Conservation (phyloP, 2,329 filamentous ascomycete species). For the Colletotrichum sp. region DNA sequence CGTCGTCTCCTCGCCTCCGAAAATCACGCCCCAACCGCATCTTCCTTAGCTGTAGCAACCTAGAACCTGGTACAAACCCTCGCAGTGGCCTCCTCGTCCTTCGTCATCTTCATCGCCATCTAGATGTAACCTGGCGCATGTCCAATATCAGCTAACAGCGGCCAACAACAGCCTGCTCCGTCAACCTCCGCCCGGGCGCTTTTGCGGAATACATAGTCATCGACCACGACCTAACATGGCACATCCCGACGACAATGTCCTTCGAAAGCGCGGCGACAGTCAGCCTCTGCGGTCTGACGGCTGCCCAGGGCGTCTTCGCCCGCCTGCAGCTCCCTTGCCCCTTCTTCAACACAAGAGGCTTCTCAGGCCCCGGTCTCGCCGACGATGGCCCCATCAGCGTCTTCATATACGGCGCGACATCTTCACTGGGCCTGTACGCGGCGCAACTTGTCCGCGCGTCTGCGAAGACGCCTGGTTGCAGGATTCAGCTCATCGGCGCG, state of each 20-base stretch:
- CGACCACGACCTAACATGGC: conserved; percentile 42
- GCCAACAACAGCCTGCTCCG: conserved; percentile 34
- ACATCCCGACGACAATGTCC: conserved; percentile 32
- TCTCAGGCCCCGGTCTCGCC: not conserved
- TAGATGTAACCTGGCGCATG: not conserved
- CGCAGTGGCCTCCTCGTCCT: too few species aligned
- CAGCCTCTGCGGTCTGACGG: conserved; percentile 47
- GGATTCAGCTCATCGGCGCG: conserved; percentile 30
- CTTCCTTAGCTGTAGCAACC: too few species aligned
- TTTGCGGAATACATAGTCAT: conserved; percentile 46
- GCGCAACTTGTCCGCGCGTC: conserved; percentile 31
- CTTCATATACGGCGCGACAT: conserved; percentile 38
- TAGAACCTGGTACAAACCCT: too few species aligned
- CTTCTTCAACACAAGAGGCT: conserved; percentile 24
- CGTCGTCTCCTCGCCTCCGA: too few species aligned
- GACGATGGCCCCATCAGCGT: conserved; percentile 11
- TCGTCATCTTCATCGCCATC: not conserved
- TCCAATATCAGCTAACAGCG: not conserved
- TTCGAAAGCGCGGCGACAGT: conserved; percentile 42
- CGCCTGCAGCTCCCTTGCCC: conserved; percentile 39
- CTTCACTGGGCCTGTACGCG: conserved; percentile 36
- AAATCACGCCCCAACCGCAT: too few species aligned
- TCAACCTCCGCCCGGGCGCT: conserved; percentile 46
- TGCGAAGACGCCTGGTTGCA: not conserved
- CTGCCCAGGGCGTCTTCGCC: conserved; percentile 44